Evolutionary conservation across 2,329 filamentous ascomycete species (phyloP), one percentile per base, ranked within the genome.

Genomic region (Botrytis fragariae): DNA sequence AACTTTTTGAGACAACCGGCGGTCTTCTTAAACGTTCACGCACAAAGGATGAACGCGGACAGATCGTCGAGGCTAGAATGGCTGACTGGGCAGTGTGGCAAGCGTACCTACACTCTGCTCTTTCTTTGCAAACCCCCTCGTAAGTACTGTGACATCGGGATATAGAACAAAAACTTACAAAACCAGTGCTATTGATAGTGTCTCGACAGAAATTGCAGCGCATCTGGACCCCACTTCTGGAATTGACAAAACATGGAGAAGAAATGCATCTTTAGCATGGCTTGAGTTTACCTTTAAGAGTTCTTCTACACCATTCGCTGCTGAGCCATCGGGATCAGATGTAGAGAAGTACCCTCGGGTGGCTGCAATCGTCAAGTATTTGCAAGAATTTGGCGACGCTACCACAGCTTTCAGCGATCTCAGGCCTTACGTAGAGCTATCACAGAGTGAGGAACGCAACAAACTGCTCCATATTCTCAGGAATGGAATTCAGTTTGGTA

Each of bases 81-180:
- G 76, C 78, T 73, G 81, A 82, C 63, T 82, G 79, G 79, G 73
- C 78, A 32, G 79, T 82, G 6, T 82, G 81, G 81, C 73, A 79
- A 59, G 76, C 77, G 7, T 80, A 78, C 57, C 76, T 81, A 51
- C 67, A 71, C 37, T 79, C 80, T 18, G 79, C 78, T 51, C 72
- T 74, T 35, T 73, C 78, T 44, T 71, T 80, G 22, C 71, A 74
- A 57, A 69, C 62, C 37, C 60, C 74, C 45, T 72, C 76, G 80
- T 81, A 76, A 77, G 79, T 76, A 60, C 29, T 37, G n/a, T 67
- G 8, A 32, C 29, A 20, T 39, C 44, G 45, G 42, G 3, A 68
- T 20, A 5, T 35, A 14, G 39, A 35, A 69, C 32, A 72, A 29
- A 3, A 18, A 68, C 62, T 72, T 48, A 72, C 51, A 60, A 67